These are phyloP conservation scores for Suhomyces maxii DNA, from an alignment of 1,139 yeast genomes.

Conservation along the genomic window DNA sequence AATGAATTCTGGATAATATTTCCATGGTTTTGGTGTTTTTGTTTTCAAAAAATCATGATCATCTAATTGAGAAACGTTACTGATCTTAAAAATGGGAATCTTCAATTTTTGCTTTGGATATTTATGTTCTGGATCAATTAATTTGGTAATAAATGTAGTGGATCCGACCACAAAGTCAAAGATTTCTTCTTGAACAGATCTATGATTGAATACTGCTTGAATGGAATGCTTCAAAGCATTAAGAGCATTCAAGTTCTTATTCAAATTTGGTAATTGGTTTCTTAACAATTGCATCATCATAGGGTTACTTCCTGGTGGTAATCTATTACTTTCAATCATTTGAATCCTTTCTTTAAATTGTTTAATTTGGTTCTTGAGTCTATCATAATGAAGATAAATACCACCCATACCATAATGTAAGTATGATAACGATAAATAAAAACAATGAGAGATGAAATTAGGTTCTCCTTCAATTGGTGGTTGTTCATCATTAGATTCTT, in stretches of 20 bases:
- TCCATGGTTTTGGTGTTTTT: slow-evolving; percentile 75
- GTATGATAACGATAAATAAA: slow-evolving; percentile 74
- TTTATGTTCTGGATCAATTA: slow-evolving; percentile 67
- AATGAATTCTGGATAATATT: slow-evolving; percentile 80
- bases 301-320: slow-evolving; percentile 28
- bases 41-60: slow-evolving; percentile 66
- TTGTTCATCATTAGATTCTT: slow-evolving; percentile 64
- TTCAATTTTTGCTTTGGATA: slow-evolving; percentile 58
- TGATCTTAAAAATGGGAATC: slow-evolving; percentile 67
- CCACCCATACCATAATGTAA: slow-evolving; percentile 92
- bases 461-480: slow-evolving; percentile 35
- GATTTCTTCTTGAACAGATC: slow-evolving; percentile 58
- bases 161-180: slow-evolving; percentile 80
- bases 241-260: slow-evolving; percentile 36
- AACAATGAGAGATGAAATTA: slow-evolving; percentile 88
- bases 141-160: slow-evolving; percentile 65
- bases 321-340: slow-evolving; percentile 35
- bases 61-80: slow-evolving; percentile 52
- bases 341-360: slow-evolving; percentile 55
- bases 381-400: slow-evolving; percentile 55
- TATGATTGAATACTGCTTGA: slow-evolving; percentile 58
- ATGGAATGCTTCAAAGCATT: slow-evolving; percentile 54
- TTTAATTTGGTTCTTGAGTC: slow-evolving; percentile 52
- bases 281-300: slow-evolving; percentile 31
- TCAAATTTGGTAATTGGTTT: slow-evolving; percentile 47